phyloP scores from a whole-genome alignment of 495 filamentous ascomycete genomes.

The Endocarpon pusillum region DNA sequence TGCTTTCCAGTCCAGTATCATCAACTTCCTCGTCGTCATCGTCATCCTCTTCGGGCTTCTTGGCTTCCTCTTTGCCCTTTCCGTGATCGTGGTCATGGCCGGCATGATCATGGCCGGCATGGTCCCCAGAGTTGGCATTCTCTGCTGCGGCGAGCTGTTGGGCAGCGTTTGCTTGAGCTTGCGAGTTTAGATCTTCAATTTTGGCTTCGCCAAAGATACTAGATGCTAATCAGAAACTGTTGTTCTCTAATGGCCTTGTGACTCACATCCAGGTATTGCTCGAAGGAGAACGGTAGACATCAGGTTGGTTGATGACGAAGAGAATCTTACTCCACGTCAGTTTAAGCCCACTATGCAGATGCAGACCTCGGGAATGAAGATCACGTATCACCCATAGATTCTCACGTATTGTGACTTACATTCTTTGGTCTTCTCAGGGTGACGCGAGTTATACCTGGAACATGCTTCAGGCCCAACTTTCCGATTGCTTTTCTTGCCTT shows the following conservation, averaged over 20 bases:
- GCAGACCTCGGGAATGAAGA: not conserved
- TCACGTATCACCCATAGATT: no score
- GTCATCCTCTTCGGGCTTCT: conserved; percentile 76
- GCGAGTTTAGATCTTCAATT: conserved; percentile 98
- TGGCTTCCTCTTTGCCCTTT: conserved; percentile 55
- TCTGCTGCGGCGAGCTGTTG: conserved; percentile 72
- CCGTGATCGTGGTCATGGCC: conserved; percentile 62
- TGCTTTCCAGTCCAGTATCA: conserved; percentile 81
- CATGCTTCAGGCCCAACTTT: conserved; percentile 91
- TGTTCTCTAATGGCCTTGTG: conserved; percentile 1
- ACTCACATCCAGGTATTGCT: conserved; percentile 99
- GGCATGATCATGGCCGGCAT: conserved; percentile 51
- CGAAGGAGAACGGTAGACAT: conserved; percentile 95
- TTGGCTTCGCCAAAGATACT: conserved; percentile 99
- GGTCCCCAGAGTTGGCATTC: conserved; percentile 60
- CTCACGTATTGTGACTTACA: no score
- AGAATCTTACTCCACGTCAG: conserved; percentile 54
- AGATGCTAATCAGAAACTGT: conserved; percentile 10
- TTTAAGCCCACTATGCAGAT: not conserved
- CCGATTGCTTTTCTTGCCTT: conserved; percentile 97
- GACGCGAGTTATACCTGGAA: conserved; percentile 93
- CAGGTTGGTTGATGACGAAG: conserved; percentile 97
- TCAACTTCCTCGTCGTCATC: conserved; percentile 95
- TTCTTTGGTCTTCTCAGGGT: conserved; percentile 97
- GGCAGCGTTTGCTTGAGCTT: conserved; percentile 83